Percentiles rank a stretch among this genome's conserved stretches.
phyloP scores from a whole-genome alignment of 805 yeast genomes.

The Candida broadrunensis region DNA sequence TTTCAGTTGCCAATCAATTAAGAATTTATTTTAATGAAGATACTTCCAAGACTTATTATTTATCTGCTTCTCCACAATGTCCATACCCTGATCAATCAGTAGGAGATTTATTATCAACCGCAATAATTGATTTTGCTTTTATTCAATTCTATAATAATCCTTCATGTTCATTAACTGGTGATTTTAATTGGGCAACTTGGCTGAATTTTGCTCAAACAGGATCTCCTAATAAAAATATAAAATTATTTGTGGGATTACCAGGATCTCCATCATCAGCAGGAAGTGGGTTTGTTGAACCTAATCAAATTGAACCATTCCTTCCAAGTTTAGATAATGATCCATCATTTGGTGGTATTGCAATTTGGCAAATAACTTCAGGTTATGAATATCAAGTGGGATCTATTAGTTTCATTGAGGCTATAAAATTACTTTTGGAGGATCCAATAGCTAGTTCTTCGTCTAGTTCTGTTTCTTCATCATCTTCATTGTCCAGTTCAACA shows the following conservation, averaged over 20 bases:
- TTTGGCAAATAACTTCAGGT: conserved; percentile 36
- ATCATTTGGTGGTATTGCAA: conserved; percentile 34
- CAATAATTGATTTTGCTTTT: conserved; percentile 75
- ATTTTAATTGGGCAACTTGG: conserved; percentile 74
- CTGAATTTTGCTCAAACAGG: conserved; percentile 55
- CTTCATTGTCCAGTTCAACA: no score
- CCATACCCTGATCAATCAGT: conserved; percentile 69
- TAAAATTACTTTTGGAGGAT: no score
- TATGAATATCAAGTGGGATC: conserved; percentile 6
- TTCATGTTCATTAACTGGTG: conserved; percentile 52
- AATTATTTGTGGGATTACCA: conserved; percentile 75
- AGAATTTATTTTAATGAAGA: conserved; percentile 13
- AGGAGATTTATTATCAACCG: conserved; percentile 38
- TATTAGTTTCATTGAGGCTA: not conserved
- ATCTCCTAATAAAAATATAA: conserved; percentile 63
- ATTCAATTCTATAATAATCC: conserved; percentile 89
- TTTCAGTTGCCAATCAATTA: conserved; percentile 27
- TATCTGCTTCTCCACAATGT: conserved; percentile 93
- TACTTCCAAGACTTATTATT: conserved; percentile 57
- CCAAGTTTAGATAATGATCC: conserved; percentile 14
- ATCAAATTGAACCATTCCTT: conserved; percentile 13
- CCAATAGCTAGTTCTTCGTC: no score
- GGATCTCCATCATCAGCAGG: conserved; percentile 53
- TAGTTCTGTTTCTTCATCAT: no score
- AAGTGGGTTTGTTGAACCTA: conserved; percentile 36